Base-by-base conservation (phyloP, 306 rosid species). In the Carpinus viminea region DNA sequence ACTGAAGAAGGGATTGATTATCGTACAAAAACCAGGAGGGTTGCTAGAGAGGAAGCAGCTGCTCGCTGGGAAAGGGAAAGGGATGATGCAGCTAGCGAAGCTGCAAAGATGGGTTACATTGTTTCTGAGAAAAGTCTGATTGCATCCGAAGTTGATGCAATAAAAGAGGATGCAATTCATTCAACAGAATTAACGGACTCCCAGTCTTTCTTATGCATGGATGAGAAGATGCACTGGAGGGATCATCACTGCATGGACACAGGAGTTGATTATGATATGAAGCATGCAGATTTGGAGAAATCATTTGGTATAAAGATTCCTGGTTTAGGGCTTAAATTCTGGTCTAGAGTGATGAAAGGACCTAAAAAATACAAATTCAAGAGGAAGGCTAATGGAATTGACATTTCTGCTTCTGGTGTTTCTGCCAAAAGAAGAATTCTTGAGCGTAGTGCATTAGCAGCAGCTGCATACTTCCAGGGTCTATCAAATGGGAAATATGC, bases 211-310 rank as follows among this genome's bases (percentile, higher is more conserved):
- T 84, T 80, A 78, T 85, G 91, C 86, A 87, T 53, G 87, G 88
- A 80, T 77, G 93, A 88, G 76, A 89, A 84, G 78, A 88, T 88
- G 81, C 90, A 90, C 46, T 75, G 74, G 84, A 80, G 87, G 69
- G 92, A 86, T 81, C 97, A 89, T 78, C 87, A 86, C 69, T 88
- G 93, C 79, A 75, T 86, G 88, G 97, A 92, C 84, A 91, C 88
- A 8, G 97, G 93, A 64, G 84, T 86, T 62, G 98, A 92, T 78
- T 95, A 91, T 77, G 86, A 92, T 64, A 85, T 60, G 79, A 92
- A 89, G 75, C 98, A 92, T 86, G 97, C 92, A 2, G 90, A 81
- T 84, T 79, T 93, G 85, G 98, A 95, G 85, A 91, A 90, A 81
- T 80, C 96, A 26, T 92, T 95, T 85, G 91, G 88, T 76, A 87